Evolutionary conservation across 345 rosid genomes (phyloP).

Genomic region (Salix purpurea): DNA sequence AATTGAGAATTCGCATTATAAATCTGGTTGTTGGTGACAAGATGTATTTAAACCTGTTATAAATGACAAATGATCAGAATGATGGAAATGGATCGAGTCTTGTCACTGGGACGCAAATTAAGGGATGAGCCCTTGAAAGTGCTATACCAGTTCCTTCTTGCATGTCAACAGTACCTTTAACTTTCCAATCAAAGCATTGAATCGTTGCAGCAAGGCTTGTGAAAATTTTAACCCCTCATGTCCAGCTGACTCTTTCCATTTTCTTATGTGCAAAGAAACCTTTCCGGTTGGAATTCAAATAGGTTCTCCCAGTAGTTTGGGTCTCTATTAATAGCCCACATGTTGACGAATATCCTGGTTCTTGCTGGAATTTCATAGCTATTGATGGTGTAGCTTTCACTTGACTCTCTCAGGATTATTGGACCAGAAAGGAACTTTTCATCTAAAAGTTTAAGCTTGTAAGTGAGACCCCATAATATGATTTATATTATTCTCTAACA

Average conservation of each 20-base stretch:
- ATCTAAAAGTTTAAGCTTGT: too few species aligned
- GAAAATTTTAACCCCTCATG: slow-evolving; percentile 45
- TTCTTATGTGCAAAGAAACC: slow-evolving; percentile 32
- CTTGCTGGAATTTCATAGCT: too few species aligned
- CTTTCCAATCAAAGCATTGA: slow-evolving; percentile 55
- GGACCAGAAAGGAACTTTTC: too few species aligned
- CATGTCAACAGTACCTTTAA: slow-evolving; percentile 45
- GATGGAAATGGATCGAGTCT: slow-evolving; percentile 36
- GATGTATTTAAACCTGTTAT: not conserved
- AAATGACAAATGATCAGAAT: slow-evolving; percentile 1
- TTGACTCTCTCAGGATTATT: too few species aligned
- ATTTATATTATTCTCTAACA: too few species aligned
- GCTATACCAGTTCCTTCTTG: slow-evolving; percentile 51
- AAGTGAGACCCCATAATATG: too few species aligned
- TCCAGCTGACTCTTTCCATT: slow-evolving; percentile 31
- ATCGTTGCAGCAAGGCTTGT: slow-evolving; percentile 42
- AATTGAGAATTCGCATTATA: not conserved
- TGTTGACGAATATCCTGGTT: slow-evolving; percentile 26
- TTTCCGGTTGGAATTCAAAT: slow-evolving; percentile 55
- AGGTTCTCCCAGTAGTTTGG: slow-evolving; percentile 56
- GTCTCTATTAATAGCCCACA: slow-evolving; percentile 58
- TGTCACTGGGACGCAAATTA: slow-evolving; percentile 46
- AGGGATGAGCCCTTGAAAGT: slow-evolving; percentile 47
- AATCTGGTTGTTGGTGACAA: not conserved
- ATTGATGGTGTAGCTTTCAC: too few species aligned